Evolutionary conservation across 2,329 filamentous ascomycete species (phyloP).

Genomic region (Lecanicillium sp.): DNA sequence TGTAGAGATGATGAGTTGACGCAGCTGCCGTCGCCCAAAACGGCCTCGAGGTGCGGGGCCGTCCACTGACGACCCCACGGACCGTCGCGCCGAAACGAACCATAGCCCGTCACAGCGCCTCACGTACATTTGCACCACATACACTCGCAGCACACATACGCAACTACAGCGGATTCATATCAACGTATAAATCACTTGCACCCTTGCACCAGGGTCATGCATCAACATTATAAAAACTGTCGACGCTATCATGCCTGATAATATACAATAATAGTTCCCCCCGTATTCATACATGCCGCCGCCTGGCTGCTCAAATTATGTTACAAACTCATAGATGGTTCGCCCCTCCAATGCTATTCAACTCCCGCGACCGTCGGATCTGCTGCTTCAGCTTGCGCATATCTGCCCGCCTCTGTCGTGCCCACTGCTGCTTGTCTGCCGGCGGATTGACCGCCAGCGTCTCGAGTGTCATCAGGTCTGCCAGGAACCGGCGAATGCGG

Average conservation of each 20-base stretch:
- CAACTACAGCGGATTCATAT: no score
- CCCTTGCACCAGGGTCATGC: no score
- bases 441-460: constrained; percentile 30
- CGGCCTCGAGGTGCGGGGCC: constrained; percentile 9
- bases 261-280: not conserved
- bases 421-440: constrained; percentile 22
- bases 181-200: no score
- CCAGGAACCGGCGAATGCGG: constrained; percentile 48
- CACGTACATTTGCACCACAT: not conserved
- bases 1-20: not conserved
- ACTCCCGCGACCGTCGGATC: constrained; percentile 28
- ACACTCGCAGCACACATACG: not conserved
- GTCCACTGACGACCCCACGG: no score
- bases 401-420: constrained; percentile 25
- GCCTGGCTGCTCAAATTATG: not conserved
- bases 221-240: constrained; percentile 5
- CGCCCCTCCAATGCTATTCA: constrained; percentile 12
- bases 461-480: constrained; percentile 47
- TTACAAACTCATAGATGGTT: not conserved
- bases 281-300: not conserved
- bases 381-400: constrained; percentile 32
- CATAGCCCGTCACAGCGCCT: no score
- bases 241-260: constrained; percentile 3
- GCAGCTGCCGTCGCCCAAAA: not conserved
- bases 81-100: no score